Base-by-base conservation (phyloP, 371 early-diverging fungal genomes). In the Mucor sp. region DNA sequence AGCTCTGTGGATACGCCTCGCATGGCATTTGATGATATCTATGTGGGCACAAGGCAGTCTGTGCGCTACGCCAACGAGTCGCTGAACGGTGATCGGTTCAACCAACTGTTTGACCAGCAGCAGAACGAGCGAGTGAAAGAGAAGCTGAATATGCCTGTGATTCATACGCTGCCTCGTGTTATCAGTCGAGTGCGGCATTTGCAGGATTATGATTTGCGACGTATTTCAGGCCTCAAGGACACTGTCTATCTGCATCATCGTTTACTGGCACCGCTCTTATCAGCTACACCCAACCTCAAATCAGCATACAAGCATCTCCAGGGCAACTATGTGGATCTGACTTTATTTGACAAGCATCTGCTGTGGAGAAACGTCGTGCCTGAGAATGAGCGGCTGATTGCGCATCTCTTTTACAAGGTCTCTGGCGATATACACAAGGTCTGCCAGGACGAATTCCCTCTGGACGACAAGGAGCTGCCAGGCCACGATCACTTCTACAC, bases 221-320 rank as follows among this genome's bases (percentile, higher is more conserved):
- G 62, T 21, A 37, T 61, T 1, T 19, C 27, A n/a, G 53, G 66
- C 4, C 27, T 62, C 23, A 27, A 33, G 3, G 30, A 71, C 30
- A 63, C 64, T 15, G 65, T 67, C 5, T 71, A 71, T 50, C 32
- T 67, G 19, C 68, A 68, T n/a, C 67, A 67, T 39, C 47, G 19
- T n/a, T 35, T 67, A 6, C 17, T 68, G 8, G n/a, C 25, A 4
- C 65, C 72, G 1, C n/a, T 68, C 8, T 21, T 67, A 0, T 63
- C 67, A 2, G 28, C 19, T 5, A 50, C 9, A 21, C 60, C 60
- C 11, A 60, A 71, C 11, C n/a, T 33, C 12, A 60, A 67, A 30
- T 43, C 21, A n/a, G 58, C 27, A 7, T 70, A 66, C 27, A 21
- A 6, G 14, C 50, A 66, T 25, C 43, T 66, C 3, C 32, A 70